A percentile compares a stretch with the other conserved stretches of the same genome.
Evolutionary conservation across 257 asterid species (phyloP).

Genomic region (Solanum etuberosum): DNA sequence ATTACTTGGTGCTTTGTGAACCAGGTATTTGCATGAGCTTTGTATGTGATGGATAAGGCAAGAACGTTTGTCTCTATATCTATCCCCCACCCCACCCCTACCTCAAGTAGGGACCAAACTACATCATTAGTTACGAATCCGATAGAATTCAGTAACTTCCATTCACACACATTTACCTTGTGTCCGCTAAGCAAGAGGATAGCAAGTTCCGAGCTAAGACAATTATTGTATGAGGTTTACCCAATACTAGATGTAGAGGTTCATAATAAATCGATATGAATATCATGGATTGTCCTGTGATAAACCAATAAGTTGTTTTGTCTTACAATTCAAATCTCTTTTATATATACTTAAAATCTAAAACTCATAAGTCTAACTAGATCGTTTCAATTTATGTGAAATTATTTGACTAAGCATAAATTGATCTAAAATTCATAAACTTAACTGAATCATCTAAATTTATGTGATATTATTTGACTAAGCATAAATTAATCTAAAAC

Average conservation of each 20-base stretch:
- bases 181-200: background rate
- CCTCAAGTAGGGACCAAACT: background rate
- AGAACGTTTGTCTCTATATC: constrained; percentile 15
- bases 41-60: constrained; percentile 53
- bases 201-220: background rate
- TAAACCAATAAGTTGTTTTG: background rate
- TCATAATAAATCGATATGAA: no score
- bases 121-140: background rate
- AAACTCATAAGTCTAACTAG: background rate
- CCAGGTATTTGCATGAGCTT: constrained; percentile 42
- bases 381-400: background rate
- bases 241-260: no score
- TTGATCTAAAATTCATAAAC: background rate
- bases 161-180: no score
- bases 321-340: background rate
- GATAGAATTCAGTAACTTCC: background rate
- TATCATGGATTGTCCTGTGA: background rate
- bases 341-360: background rate
- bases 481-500: background rate
- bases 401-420: background rate
- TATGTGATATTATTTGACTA: background rate
- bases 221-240: no score
- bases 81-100: background rate
- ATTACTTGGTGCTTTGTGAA: constrained; percentile 29
- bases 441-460: no score